Evolutionary conservation across 495 filamentous ascomycete species (phyloP), one percentile per base, ranked within the genome.

Genomic region (Friedmanniomyces endolithicus): DNA sequence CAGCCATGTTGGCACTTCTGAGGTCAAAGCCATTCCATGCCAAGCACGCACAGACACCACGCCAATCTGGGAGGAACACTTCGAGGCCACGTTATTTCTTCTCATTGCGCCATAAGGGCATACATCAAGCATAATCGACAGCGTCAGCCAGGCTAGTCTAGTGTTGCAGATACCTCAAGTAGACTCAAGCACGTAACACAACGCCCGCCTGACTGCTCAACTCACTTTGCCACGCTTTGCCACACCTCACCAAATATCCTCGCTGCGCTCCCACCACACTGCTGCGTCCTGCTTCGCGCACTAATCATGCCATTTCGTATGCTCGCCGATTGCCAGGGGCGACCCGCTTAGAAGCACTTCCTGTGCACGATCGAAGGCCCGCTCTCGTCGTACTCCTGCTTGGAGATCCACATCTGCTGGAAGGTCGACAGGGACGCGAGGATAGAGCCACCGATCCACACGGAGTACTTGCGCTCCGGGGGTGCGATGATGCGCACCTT

Each of bases 371-470:
- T 97, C 65, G 89, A 95, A 66, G 92, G 92, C 74, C 92, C 92
- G 72, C 84, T 89, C 86, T 98, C 92, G 77, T 98, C 92, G 82
- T 97, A 97, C 81, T 97, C 92, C 79, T 98, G 92, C 87, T 98
- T 98, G 62, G 92, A 98, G 84, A 98, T 97, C 92, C 92, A 98
- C 94, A 98, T 98, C 79, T 97, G 92, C 78, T 98, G 92, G 89
- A 97, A 97, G 76, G 92, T 97, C 56, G 92, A 98, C 62, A 98
- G 87, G 60, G 92, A 98, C 62, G 92, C 92, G 70, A 98, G 77
- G 72, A 98, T 98, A 73, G 92, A 98, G 82, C 92, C 92, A 88
- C 92, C 92, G 73, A 98, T 98, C 92, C 92, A 98, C 79, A 98
- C 92, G 58, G 92, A 85, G 79, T 85, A 85, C 74, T 85, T 85